Evolutionary conservation across 805 yeast genomes (phyloP).

Genomic region (Sporopachydermia quercuum): DNA sequence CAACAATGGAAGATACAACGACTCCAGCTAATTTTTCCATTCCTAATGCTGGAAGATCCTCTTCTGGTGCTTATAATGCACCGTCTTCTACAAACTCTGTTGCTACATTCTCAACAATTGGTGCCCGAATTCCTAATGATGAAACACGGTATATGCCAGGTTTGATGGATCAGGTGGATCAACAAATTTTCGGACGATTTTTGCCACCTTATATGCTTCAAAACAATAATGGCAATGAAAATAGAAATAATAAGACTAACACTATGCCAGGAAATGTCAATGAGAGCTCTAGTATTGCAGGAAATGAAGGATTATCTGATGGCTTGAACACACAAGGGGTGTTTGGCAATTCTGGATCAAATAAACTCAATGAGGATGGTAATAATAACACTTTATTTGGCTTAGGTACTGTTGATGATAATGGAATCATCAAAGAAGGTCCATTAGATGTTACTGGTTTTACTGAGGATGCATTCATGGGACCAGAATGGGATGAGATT

Average conservation of each 20-base stretch:
- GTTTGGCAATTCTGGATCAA: too few species aligned
- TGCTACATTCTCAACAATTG: not conserved
- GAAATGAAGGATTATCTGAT: not conserved
- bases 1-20: slow-evolving; percentile 3
- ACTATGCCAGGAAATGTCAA: too few species aligned
- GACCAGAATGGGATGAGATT: not conserved
- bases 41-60: not conserved
- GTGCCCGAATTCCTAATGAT: not conserved
- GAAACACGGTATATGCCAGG: slow-evolving; percentile 50
- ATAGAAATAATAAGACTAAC: too few species aligned
- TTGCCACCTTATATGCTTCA: slow-evolving; percentile 70
- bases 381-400: slow-evolving; percentile 7
- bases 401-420: not conserved
- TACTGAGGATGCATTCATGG: not conserved
- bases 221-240: not conserved
- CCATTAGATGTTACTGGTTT: not conserved
- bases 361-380: slow-evolving; percentile 25
- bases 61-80: not conserved
- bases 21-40: too few species aligned
- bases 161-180: slow-evolving; percentile 71
- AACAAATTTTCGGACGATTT: slow-evolving; percentile 71
- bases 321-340: not conserved
- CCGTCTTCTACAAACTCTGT: not conserved
- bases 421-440: not conserved
- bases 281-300: not conserved